These are phyloP conservation scores for Ophiocordyceps robertsii DNA, from an alignment of 2,329 filamentous ascomycete genomes.

Conservation along the genomic window DNA sequence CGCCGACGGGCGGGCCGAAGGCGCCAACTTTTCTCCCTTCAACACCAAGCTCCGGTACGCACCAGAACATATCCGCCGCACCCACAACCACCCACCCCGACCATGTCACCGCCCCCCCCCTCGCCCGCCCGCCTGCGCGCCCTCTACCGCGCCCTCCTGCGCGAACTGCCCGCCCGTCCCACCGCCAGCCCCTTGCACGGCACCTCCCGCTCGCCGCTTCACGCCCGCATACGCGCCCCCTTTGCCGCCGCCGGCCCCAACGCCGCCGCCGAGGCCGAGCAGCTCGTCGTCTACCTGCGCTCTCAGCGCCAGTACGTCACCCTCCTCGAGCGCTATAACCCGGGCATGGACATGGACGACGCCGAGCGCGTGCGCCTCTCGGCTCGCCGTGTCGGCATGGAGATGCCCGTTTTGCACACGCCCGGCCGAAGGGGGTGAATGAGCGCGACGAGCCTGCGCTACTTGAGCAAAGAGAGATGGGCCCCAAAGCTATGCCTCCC, in stretches of 20 bases:
- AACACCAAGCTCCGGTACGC: too few relatives aligned
- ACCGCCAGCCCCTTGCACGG: conserved; percentile 23
- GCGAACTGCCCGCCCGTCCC: conserved; percentile 68
- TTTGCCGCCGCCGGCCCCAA: conserved; percentile 12
- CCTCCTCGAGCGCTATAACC: conserved; percentile 84
- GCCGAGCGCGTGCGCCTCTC: conserved; percentile 75
- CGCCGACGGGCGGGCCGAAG: too few relatives aligned
- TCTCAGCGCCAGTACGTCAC: conserved; percentile 77
- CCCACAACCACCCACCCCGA: too few relatives aligned
- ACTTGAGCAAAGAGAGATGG: neutral
- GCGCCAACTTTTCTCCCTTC: too few relatives aligned
- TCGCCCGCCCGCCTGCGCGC: conserved; percentile 47
- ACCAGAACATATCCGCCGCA: too few relatives aligned
- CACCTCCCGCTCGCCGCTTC: conserved; percentile 40
- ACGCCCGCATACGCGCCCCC: conserved; percentile 16
- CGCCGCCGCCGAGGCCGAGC: conserved; percentile 39
- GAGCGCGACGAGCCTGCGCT: neutral
- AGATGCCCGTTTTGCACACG: conserved; percentile 56
- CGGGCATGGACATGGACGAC: conserved; percentile 74
- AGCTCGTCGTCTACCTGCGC: conserved; percentile 66
- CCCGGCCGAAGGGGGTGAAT: neutral
- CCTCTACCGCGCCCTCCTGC: conserved; percentile 77
- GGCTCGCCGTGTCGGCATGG: conserved; percentile 79
- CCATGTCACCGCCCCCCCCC: neutral
- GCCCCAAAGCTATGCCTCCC: neutral